Base-by-base conservation (phyloP, 805 yeast genomes). In the Barnettozyma populi region DNA sequence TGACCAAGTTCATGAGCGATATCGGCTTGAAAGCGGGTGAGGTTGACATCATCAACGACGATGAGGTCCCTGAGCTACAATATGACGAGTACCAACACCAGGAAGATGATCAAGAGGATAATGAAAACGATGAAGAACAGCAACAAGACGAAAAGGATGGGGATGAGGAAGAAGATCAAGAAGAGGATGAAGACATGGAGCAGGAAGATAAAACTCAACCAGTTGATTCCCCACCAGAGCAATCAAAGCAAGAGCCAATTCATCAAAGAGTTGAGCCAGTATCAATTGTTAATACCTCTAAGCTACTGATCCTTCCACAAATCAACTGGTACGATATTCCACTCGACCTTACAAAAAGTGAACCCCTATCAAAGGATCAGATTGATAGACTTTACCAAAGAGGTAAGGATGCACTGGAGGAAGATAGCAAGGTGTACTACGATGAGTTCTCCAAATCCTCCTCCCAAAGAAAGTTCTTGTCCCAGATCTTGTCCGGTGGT, bases 401-500 rank as follows among this genome's bases (percentile, higher is more conserved):
- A 60, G 97, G 95, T 35, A 74, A 82, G 57, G 71, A 69, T 37
- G 69, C 83, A 18, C 69, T 88, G 21, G 85, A 84, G 46, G 67
- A 70, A 16, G 98, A 94, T 50, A 89, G 88, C 64, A 74, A 76
- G 48, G 59, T 73, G 0, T 92, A 86, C 63, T 75, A 79, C 52
- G 83, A 81, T 51, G 95, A 84, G 62, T 84, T 84, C 62, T 78
- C 86, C 47, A 81, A 81, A 54, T 78, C 83, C 47, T 80, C 84
- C 36, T 86, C 95, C 6, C 97, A 86, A 70, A 82, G 80, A 63
- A 84, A 87, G 73, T 92, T 92, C 65, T 79, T 89, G 73, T 78
- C 92, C 1, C 95, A 92, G 67, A 84, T 94, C 56, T 76, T 94
- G 59, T 75, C 90, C 6, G 84, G 81, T 55, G 99, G 99, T 86